Percentiles rank a stretch among this genome's conserved stretches.
Conservation (phyloP, 805 yeast genomes). For the Nadsonia fulvescens region DNA sequence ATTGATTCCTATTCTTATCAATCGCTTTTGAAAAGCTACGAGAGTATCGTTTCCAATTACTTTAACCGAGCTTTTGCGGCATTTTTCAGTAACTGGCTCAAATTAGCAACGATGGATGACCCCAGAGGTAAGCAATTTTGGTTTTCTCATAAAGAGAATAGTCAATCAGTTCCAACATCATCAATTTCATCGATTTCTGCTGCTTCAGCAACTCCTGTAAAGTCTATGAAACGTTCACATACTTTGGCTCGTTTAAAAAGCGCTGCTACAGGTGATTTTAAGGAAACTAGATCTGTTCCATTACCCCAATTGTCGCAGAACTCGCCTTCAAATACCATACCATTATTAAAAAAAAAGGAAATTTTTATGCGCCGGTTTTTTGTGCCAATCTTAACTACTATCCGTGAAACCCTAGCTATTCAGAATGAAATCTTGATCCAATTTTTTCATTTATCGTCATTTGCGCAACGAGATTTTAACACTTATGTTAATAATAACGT, state of each 20-base stretch:
- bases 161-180: no score
- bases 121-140: conserved; percentile 2
- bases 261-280: no score
- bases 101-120: conserved; percentile 6
- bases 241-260: conserved; percentile 2
- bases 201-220: conserved; percentile 3
- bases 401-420: no score
- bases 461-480: conserved; percentile 22
- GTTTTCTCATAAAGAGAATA: conserved; percentile 4
- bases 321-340: no score
- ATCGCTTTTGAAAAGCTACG: conserved; percentile 26
- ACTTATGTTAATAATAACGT: conserved; percentile 22
- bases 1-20: conserved; percentile 30
- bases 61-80: conserved; percentile 20
- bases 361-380: no score
- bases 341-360: no score
- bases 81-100: conserved; percentile 17
- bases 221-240: conserved; percentile 5
- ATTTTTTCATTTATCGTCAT: conserved; percentile 29
- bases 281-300: conserved; percentile 4
- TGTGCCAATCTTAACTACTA: no score
- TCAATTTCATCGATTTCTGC: no score
- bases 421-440: conserved; percentile 32
- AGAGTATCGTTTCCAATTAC: conserved; percentile 17
- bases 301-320: conserved; percentile 3